Evolutionary conservation across 441 rosid species (phyloP).

Genomic region (Pelargonium cotyledonis): DNA sequence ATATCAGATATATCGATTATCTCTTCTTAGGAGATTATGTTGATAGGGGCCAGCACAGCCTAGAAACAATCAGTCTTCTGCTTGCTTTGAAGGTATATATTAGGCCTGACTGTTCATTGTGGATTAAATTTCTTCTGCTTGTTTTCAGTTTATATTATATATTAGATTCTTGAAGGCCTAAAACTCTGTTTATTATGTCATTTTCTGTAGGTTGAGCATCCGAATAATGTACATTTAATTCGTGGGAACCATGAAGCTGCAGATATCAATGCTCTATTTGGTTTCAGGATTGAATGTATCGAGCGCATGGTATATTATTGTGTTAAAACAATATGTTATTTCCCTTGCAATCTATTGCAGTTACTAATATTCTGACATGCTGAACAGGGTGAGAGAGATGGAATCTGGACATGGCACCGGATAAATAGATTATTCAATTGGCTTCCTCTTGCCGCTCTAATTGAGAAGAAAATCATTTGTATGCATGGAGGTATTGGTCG

Average conservation of each 20-base stretch:
- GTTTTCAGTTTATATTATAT: conserved; percentile 9
- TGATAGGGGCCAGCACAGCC: conserved; percentile 98
- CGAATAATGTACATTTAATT: conserved; percentile 78
- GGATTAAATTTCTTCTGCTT: conserved; percentile 1
- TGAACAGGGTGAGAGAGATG: conserved; percentile 94
- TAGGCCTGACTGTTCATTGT: conserved; percentile 10
- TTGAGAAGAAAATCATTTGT: conserved; percentile 95
- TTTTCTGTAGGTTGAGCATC: conserved; percentile 75
- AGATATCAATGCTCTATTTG: conserved; percentile 97
- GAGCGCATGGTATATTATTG: conserved; percentile 85
- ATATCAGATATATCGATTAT: conserved; percentile 90
- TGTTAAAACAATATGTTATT: conserved; percentile 12
- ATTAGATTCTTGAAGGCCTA: conserved; percentile 17
- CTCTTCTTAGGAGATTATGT: conserved; percentile 99
- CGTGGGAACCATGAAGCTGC: conserved; percentile 99
- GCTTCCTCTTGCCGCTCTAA: conserved; percentile 94
- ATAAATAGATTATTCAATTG: conserved; percentile 94
- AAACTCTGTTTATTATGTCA: conserved; percentile 19
- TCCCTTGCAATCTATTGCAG: conserved; percentile 11
- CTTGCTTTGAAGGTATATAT: conserved; percentile 85
- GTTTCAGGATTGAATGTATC: conserved; percentile 94
- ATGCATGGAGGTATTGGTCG: conserved; percentile 99
- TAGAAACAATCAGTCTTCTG: conserved; percentile 87
- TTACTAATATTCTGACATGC: conserved; percentile 22
- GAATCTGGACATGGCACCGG: conserved; percentile 98